These are phyloP conservation scores for Malus hybrid DNA, from an alignment of 331 rosid species.

Conservation along the genomic window DNA sequence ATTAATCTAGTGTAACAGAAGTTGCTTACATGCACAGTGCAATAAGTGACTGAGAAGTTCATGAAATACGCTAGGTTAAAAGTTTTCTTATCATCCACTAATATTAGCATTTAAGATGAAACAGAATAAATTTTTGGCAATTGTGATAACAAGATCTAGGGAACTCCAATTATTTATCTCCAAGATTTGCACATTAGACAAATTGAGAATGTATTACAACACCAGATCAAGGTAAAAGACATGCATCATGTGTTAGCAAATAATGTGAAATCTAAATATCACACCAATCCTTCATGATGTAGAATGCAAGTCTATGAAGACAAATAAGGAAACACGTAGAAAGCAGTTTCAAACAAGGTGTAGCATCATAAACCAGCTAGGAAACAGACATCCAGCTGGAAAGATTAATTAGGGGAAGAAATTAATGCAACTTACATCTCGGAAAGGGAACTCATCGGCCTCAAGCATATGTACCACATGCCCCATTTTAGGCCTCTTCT, in stretches of 20 bases:
- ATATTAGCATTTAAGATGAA: not conserved
- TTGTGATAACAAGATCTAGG: not conserved
- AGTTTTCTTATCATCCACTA: not conserved
- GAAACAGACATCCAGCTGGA: not conserved
- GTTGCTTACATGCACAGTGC: not conserved
- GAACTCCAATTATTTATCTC: not conserved
- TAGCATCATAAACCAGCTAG: not conserved
- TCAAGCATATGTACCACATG: conserved; percentile 71
- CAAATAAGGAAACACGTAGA: not conserved
- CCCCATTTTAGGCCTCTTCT: conserved; percentile 73
- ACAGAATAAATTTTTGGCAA: no score
- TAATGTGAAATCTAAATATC: not conserved
- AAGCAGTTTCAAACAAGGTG: not conserved
- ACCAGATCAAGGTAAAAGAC: not conserved
- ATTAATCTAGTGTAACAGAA: not conserved
- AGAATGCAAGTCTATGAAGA: not conserved
- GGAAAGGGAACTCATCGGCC: conserved; percentile 65
- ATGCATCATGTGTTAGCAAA: not conserved
- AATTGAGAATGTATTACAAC: not conserved
- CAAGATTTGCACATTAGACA: not conserved
- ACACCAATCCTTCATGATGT: not conserved
- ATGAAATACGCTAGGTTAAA: not conserved
- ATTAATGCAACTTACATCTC: conserved; percentile 40
- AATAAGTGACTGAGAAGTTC: not conserved
- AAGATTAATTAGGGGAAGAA: not conserved